Base-by-base conservation (phyloP, 2,329 filamentous ascomycete genomes). In the Colletotrichum tropicale region DNA sequence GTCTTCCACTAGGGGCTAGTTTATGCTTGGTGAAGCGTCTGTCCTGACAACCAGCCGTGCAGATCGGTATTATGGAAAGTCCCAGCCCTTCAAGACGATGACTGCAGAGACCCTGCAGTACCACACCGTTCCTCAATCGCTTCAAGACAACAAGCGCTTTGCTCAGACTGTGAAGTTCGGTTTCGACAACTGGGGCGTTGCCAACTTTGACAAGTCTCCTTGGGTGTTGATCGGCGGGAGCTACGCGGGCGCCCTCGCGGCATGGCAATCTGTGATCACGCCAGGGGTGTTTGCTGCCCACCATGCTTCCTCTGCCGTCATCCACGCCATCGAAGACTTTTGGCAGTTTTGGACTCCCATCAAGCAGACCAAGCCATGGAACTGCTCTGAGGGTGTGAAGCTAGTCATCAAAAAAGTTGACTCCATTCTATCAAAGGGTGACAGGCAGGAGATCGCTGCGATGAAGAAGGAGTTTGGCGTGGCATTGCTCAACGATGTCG, bases 151-250 rank as follows among this genome's bases (percentile, higher is more conserved):
- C 52, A 66, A 48, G 8, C 65, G 70, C 55, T 77, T 77, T 30
- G 76, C 76, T n/a, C 26, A 73, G 18, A 66, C 81, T 34, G 86
- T 84, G 7, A 76, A 83, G 24, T 80, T 89, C 21, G 82, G 85
- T 0, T 88, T 88, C 67, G 86, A 86, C 60, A 62, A 65, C 21
- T 56, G 52, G 9, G 34, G 32, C 8, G 68, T 60, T 12, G 74
- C 73, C 34, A 76, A 87, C 52, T 85, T 87, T 10, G 80, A 84
- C 18, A 83, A 85, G 30, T 86, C 88, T 16, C 88, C 89, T 0
- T 91, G 89, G 89, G 84, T 90, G n/a, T 81, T 89, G 36, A 82
- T 87, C 26, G 89, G 89, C 9, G 89, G 87, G 9, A 89, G 87
- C 5, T 90, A 90, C 76, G 86, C 86, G 36, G 89, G 89, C 43